Conservation (phyloP, 306 rosid species). For the Senna tora region DNA sequence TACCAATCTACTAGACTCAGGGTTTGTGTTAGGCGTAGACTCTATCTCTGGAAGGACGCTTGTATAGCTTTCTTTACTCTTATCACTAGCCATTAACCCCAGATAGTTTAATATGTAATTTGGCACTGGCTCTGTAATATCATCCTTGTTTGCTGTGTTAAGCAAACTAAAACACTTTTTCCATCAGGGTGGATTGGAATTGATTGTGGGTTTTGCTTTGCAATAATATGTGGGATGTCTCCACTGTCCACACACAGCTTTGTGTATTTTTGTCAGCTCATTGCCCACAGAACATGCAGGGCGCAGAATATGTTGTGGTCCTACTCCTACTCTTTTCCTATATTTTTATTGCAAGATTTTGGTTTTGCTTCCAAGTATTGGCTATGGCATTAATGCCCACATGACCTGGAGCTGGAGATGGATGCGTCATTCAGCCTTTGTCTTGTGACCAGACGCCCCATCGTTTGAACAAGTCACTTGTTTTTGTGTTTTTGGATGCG, state of each 20-base stretch:
- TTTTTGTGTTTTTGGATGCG: not conserved
- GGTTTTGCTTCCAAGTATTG: slow-evolving; percentile 2
- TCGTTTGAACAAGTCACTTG: not conserved
- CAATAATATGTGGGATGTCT: not conserved
- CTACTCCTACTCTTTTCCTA: not conserved
- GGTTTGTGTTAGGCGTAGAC: slow-evolving; percentile 22
- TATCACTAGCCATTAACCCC: slow-evolving; percentile 12
- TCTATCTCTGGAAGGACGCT: slow-evolving; percentile 2
- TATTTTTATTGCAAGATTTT: not conserved
- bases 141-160: not conserved
- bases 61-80: not conserved
- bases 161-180: not conserved
- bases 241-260: not conserved
- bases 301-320: not conserved
- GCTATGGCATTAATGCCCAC: slow-evolving; percentile 6
- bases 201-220: not conserved
- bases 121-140: not conserved
- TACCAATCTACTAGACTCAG: not conserved
- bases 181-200: not conserved
- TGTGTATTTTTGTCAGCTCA: not conserved
- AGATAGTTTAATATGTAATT: slow-evolving; percentile 10
- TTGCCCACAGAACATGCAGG: not conserved
- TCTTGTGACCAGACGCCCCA: slow-evolving; percentile 13
- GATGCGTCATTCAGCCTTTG: too few relatives aligned
- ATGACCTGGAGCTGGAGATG: not conserved